Evolutionary conservation across 192 early-diverging fungal genomes (phyloP).

Genomic region (Mortierella antarctica): DNA sequence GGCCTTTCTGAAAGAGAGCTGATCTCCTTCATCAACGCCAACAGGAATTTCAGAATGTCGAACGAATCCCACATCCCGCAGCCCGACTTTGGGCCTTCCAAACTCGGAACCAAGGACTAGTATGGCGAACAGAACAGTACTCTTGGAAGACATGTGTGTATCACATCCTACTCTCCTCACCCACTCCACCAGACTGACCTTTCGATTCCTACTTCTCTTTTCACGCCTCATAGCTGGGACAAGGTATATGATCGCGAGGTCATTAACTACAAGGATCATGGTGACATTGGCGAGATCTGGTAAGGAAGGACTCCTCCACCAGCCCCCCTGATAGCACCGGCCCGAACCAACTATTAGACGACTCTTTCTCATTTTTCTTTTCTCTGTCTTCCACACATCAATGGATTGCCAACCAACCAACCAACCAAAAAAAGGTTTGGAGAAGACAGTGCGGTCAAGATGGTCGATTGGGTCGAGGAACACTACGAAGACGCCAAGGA

Average conservation of each 20-base stretch:
- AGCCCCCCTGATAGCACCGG: neutral
- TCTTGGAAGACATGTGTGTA: neutral
- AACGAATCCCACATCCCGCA: constrained; percentile 30
- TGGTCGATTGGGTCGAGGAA: constrained; percentile 86
- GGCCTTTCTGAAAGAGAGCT: too few relatives aligned
- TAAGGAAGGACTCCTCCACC: constrained; percentile 8
- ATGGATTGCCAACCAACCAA: neutral
- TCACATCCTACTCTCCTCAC: neutral
- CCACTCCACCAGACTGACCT: neutral
- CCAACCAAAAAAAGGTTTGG: constrained; percentile 71
- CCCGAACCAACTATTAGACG: neutral
- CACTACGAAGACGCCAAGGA: constrained; percentile 34
- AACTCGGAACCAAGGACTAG: constrained; percentile 73
- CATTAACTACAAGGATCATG: constrained; percentile 80
- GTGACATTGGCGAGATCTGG: constrained; percentile 95
- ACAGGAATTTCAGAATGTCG: constrained; percentile 12
- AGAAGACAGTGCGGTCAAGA: constrained; percentile 82
- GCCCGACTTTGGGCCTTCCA: constrained; percentile 62
- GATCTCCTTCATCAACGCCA: neutral
- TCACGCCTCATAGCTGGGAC: constrained; percentile 75
- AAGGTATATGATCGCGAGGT: constrained; percentile 83
- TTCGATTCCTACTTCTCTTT: neutral
- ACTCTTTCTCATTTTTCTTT: neutral
- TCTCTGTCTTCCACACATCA: neutral
- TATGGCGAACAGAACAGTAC: constrained; percentile 19